These are phyloP conservation scores for Termitomyces sp. DNA, from an alignment of 1,284 basidiomycete genomes.

Conservation along the genomic window DNA sequence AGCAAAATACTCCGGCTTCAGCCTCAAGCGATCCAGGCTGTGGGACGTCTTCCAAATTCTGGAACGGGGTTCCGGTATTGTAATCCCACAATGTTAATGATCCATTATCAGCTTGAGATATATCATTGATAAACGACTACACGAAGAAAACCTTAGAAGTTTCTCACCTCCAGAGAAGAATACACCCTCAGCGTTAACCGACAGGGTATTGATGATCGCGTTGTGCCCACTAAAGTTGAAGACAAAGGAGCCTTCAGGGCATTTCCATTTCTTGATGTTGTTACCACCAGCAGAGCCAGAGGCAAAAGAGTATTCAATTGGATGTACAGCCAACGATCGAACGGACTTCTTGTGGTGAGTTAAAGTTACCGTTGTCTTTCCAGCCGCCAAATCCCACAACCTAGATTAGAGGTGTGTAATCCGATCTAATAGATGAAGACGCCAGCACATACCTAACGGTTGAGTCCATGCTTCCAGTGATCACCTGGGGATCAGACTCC, in stretches of 20 bases:
- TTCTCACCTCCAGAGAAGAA: slow-evolving; percentile 87
- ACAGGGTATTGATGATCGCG: slow-evolving; percentile 94
- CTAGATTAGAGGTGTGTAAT: slow-evolving; percentile 32
- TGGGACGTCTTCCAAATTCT: slow-evolving; percentile 89
- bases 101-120: slow-evolving; percentile 77
- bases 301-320: slow-evolving; percentile 94
- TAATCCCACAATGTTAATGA: slow-evolving; percentile 92
- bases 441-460: slow-evolving; percentile 71
- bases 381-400: slow-evolving; percentile 98
- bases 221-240: slow-evolving; percentile 96
- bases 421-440: not conserved
- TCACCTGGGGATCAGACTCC: slow-evolving; percentile 95
- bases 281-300: slow-evolving; percentile 93
- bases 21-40: slow-evolving; percentile 97
- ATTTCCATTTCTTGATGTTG: slow-evolving; percentile 99
- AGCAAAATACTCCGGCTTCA: slow-evolving; percentile 93
- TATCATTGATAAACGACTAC: not conserved
- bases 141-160: not conserved
- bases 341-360: slow-evolving; percentile 99
- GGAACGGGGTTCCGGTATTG: slow-evolving; percentile 91
- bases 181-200: slow-evolving; percentile 93
- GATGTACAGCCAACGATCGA: slow-evolving; percentile 88
- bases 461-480: slow-evolving; percentile 97
- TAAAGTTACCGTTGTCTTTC: slow-evolving; percentile 91
- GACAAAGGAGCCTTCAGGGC: slow-evolving; percentile 92